Base-by-base conservation (phyloP, 1,139 yeast species). In the Yamadazyma jaroonii region DNA sequence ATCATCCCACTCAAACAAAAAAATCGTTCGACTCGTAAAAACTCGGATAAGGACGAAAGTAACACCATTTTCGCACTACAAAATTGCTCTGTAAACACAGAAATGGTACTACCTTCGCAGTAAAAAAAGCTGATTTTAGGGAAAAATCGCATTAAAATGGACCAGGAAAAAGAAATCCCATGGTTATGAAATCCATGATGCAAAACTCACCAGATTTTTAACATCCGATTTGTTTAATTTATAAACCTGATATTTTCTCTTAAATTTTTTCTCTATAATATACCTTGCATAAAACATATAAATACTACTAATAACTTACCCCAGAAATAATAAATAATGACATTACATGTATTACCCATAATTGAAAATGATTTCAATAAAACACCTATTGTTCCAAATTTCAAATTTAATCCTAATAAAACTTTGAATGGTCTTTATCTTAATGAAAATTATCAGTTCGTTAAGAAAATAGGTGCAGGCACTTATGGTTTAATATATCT, bases 401-500 rank as follows among this genome's bases (percentile, higher is more conserved):
- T 39, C 20, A 43, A 38, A 28, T 32, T 20, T 14, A 32, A 37
- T 31, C 31, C 42, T 21, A 35, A 45, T 9, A 50, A 53, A 47
- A 36, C 42, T 26, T 46, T 64, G 24, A 54, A 57, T 40, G 66
- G 65, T 1, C 32, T 46, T 21, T 40, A 36, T 12, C 29, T 45
- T 8, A 36, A 44, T 23, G 41, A 44, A 11, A 49, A 53, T 12
- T 46, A 51, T 22, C 52, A 50, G 35, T 67, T 84, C 29, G 55
- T 72, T 37, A 64, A 63, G 39, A 78, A 81, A 44, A 73, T 87
- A n/a, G 96, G 97, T 11, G 78, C 94, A 1, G 96, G 97, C 28
- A 89, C 95, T 15, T 88, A 84, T 54, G 96, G 96, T 2, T 70
- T 85, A 23, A 95, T 89, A 10, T 88, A 84, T 61, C 69, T 78